A percentile compares a stretch with the other conserved stretches of the same genome.
Evolutionary conservation across 2,329 filamentous ascomycete genomes (phyloP).

Genomic region (Aspergillus ochraceoroseus): DNA sequence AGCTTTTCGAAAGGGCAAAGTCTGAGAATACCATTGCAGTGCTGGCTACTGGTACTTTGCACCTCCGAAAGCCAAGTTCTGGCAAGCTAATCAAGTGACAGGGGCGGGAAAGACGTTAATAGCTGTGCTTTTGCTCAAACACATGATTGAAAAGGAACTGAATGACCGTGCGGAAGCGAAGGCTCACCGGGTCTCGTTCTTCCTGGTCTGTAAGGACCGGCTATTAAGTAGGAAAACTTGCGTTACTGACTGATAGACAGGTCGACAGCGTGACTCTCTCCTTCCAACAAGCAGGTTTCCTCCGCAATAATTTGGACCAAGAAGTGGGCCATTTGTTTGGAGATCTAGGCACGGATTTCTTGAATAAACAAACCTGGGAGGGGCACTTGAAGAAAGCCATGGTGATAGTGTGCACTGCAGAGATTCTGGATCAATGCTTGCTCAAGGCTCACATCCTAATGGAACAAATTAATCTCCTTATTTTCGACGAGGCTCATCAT

Average conservation of each 20-base stretch:
- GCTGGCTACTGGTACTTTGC: slow-evolving; percentile 67
- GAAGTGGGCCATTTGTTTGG: slow-evolving; percentile 71
- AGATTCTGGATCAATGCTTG: slow-evolving; percentile 74
- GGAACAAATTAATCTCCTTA: slow-evolving; percentile 75
- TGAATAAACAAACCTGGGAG: slow-evolving; percentile 58
- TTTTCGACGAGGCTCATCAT: slow-evolving; percentile 96
- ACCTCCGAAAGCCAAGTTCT: background rate
- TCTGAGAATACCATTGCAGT: slow-evolving; percentile 84
- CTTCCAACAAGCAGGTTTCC: slow-evolving; percentile 79
- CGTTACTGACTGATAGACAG: slow-evolving; percentile 38
- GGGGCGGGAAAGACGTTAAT: slow-evolving; percentile 96
- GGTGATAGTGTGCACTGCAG: slow-evolving; percentile 88
- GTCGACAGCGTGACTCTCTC: slow-evolving; percentile 85
- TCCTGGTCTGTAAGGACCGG: slow-evolving; percentile 54
- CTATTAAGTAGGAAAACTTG: background rate
- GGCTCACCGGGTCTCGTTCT: slow-evolving; percentile 69
- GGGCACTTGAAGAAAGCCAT: slow-evolving; percentile 60
- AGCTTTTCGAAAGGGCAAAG: slow-evolving; percentile 85
- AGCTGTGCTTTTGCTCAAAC: slow-evolving; percentile 73
- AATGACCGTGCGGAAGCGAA: slow-evolving; percentile 59
- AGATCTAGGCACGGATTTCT: slow-evolving; percentile 57
- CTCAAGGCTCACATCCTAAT: slow-evolving; percentile 75
- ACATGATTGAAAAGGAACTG: slow-evolving; percentile 72
- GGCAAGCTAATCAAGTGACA: slow-evolving; percentile 28
- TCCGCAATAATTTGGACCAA: slow-evolving; percentile 75